Percentiles rank a stretch among this genome's conserved stretches.
These are phyloP conservation scores for Begonia fuchsioides DNA, from an alignment of 306 rosid genomes.

Conservation along the genomic window DNA sequence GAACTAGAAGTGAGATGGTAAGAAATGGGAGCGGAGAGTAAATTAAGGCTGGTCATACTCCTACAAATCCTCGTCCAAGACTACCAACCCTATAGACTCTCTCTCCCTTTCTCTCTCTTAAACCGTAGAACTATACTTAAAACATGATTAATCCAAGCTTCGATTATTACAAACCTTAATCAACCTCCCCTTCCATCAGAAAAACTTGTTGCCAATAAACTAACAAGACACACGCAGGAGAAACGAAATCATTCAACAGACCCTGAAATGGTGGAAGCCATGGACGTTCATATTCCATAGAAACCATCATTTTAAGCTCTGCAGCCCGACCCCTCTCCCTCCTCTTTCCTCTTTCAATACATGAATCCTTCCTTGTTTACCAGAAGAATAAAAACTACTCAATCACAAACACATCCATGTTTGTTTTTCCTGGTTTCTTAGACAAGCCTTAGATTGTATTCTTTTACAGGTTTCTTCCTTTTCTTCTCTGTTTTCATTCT, in stretches of 20 bases:
- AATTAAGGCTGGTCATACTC: slow-evolving; percentile 16
- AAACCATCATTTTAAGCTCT: neutral
- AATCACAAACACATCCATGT: neutral
- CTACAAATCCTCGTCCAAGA: neutral
- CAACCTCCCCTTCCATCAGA: no score
- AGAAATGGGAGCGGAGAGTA: slow-evolving; percentile 14
- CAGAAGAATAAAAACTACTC: neutral
- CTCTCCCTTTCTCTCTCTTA: neutral
- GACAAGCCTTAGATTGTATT: neutral
- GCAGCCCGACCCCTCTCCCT: neutral
- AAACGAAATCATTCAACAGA: no score
- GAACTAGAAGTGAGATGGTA: neutral
- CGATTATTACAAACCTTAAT: no score
- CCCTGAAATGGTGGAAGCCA: no score
- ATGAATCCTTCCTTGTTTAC: no score
- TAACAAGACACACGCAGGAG: no score
- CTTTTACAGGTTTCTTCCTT: neutral
- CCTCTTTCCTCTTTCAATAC: neutral
- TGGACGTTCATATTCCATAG: no score
- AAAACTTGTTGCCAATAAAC: no score
- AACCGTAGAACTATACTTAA: no score
- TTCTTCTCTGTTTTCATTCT: neutral
- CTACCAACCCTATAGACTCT: neutral
- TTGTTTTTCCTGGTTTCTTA: neutral
- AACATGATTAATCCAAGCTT: no score